Evolutionary conservation across 164 flowering plant genomes (phyloP).

Genomic region (Vitis amurensis): DNA sequence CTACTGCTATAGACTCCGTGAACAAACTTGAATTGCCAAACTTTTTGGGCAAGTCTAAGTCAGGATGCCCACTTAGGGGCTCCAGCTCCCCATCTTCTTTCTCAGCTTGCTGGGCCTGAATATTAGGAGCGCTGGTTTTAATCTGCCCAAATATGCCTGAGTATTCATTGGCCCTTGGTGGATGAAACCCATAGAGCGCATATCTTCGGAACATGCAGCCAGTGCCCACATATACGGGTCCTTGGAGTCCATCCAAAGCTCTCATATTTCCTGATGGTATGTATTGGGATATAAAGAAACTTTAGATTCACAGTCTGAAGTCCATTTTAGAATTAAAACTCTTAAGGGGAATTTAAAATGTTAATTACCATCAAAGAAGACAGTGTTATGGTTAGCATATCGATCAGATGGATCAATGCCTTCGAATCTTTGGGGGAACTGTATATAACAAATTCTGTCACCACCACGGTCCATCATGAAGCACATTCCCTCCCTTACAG

Average conservation of each 20-base stretch:
- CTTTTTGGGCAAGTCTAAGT: slow-evolving; percentile 54
- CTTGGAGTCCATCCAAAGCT: slow-evolving; percentile 88
- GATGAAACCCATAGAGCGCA: slow-evolving; percentile 81
- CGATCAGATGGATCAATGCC: slow-evolving; percentile 77
- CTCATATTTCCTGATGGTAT: slow-evolving; percentile 59
- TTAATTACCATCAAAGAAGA: slow-evolving; percentile 61
- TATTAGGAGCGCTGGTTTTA: slow-evolving; percentile 34
- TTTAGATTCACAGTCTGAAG: background rate
- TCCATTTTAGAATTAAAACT: too few species aligned
- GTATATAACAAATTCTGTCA: slow-evolving; percentile 64
- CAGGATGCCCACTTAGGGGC: slow-evolving; percentile 59
- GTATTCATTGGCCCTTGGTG: slow-evolving; percentile 77
- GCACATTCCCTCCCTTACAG: slow-evolving; percentile 68
- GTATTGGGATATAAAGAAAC: background rate
- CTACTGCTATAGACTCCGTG: slow-evolving; percentile 71
- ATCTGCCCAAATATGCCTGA: slow-evolving; percentile 53
- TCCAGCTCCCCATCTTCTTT: slow-evolving; percentile 47
- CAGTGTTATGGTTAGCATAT: slow-evolving; percentile 75
- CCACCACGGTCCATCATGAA: slow-evolving; percentile 84
- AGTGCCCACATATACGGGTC: slow-evolving; percentile 92
- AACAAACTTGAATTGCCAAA: slow-evolving; percentile 81
- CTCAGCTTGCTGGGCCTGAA: slow-evolving; percentile 9
- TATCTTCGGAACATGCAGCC: slow-evolving; percentile 85
- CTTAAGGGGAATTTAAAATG: background rate
- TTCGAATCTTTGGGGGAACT: slow-evolving; percentile 73